Evolutionary conservation across 2,329 filamentous ascomycete species (phyloP).

Genomic region (Claviceps spartinae): DNA sequence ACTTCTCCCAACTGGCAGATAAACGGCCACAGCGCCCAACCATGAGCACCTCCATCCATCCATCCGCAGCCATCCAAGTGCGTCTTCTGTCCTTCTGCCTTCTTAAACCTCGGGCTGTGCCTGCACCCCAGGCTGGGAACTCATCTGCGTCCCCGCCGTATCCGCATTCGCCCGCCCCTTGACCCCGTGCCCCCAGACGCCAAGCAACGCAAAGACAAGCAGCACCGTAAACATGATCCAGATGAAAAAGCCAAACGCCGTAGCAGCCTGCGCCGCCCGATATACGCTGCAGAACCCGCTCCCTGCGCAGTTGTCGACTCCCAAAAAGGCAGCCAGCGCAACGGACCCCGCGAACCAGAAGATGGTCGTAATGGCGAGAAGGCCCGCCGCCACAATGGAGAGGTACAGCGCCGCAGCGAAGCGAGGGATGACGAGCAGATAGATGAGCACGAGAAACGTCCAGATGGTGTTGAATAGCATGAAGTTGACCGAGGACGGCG

Average conservation of each 20-base stretch:
- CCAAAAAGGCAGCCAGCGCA: slow-evolving; percentile 54
- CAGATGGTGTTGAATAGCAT: slow-evolving; percentile 68
- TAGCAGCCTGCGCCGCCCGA: slow-evolving; percentile 45
- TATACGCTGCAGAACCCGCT: slow-evolving; percentile 33
- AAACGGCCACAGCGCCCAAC: not conserved
- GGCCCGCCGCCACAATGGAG: slow-evolving; percentile 48
- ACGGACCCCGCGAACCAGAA: slow-evolving; percentile 88
- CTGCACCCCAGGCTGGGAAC: slow-evolving; percentile 8
- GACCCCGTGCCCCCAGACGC: slow-evolving; percentile 19
- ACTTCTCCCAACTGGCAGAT: not conserved
- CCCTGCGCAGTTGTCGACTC: slow-evolving; percentile 39
- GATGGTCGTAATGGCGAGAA: slow-evolving; percentile 61
- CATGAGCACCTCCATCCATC: not conserved
- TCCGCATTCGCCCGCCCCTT: slow-evolving; percentile 17
- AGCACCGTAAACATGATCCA: slow-evolving; percentile 39
- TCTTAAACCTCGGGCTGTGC: slow-evolving; percentile 2
- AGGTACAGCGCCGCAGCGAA: slow-evolving; percentile 49
- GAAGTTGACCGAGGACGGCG: slow-evolving; percentile 55
- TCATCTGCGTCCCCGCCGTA: slow-evolving; percentile 8
- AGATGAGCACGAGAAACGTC: slow-evolving; percentile 58
- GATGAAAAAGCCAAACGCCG: slow-evolving; percentile 53
- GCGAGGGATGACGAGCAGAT: slow-evolving; percentile 54
- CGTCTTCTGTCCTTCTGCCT: no score
- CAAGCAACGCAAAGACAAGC: slow-evolving; percentile 32
- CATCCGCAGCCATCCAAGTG: not conserved